Base-by-base conservation (phyloP, 192 early-diverging fungal species). In the Coemansia sp. region DNA sequence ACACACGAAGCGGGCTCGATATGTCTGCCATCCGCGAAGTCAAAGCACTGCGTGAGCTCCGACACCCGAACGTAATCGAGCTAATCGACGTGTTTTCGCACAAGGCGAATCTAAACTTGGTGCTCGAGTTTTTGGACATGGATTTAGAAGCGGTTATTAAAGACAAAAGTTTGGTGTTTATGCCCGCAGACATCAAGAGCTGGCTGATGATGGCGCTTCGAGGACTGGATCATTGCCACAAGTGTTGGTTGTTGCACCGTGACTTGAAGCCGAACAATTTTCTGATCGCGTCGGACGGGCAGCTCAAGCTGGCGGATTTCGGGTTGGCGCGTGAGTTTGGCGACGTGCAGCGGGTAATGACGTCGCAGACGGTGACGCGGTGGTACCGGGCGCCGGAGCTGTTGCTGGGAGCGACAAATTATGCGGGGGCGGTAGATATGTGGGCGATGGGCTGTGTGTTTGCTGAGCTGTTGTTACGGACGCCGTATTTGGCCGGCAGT, bases 381-480 rank as follows among this genome's bases (percentile, higher is more conserved):
- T 99, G 95, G 95, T 99, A 99, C 75, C 88, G 97, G 25, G 85
- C 94, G 4, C 97, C 97, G 3, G 97, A 99, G 69, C 86, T 99
- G 4, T 70, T 99, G 17, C 86, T 98, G 63, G 93, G 93, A 4
- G 91, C 95, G 3, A 87, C 87, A 53, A 85, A 92, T 55, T 99
- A 98, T 64, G 88, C 91, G 0, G 90, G 87, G 8, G 89, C 87
- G 0, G 89, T 98, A 10, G 97, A 99, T 66, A 95, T 99, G 12
- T 99, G 97, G 97, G 86, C 95, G 0, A 88, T 93, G 22, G 97
- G 95, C 17, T 98, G 97, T 65, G 95, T 99, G 37, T 99, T 99
- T 90, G 97, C 95, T 7, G 97, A 99, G 64, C 87, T 99, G 12
- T 86, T 97, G 85, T 72, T 97, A 62, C 86, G 97, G 22, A 87